Percentiles rank a stretch among this genome's conserved stretches.
phyloP scores from a whole-genome alignment of 2,329 filamentous ascomycete genomes.

The Sarocladiaceae sp. region DNA sequence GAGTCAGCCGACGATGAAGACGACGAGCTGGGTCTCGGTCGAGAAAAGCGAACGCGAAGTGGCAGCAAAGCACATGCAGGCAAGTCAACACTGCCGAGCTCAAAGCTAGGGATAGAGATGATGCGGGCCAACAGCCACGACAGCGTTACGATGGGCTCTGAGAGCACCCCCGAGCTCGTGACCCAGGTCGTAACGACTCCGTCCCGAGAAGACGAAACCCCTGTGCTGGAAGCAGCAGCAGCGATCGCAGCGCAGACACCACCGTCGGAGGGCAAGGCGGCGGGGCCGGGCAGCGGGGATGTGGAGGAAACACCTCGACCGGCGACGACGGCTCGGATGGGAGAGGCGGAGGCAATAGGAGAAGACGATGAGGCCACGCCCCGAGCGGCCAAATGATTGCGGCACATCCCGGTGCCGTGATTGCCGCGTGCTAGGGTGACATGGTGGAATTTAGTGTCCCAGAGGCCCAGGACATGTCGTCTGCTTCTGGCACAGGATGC shows the following conservation, averaged over 20 bases:
- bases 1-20: slow-evolving; percentile 95
- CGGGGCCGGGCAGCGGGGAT: slow-evolving; percentile 8
- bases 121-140: slow-evolving; percentile 95
- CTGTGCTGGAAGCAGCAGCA: slow-evolving; percentile 11
- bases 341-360: neutral
- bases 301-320: slow-evolving; percentile 41
- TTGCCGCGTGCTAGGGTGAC: neutral
- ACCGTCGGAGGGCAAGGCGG: neutral
- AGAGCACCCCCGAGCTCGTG: slow-evolving; percentile 44
- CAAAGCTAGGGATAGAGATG: slow-evolving; percentile 94
- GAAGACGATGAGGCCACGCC: slow-evolving; percentile 10
- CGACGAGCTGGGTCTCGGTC: slow-evolving; percentile 64
- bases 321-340: slow-evolving; percentile 11
- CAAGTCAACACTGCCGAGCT: slow-evolving; percentile 61
- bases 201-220: slow-evolving; percentile 28
- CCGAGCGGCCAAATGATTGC: neutral
- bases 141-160: slow-evolving; percentile 54
- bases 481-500: neutral
- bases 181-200: slow-evolving; percentile 46
- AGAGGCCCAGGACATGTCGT: neutral
- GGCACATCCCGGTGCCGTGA: neutral
- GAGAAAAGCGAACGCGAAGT: slow-evolving; percentile 33
- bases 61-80: slow-evolving; percentile 27
- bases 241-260: slow-evolving; percentile 11
- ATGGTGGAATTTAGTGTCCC: neutral